Percentiles rank a stretch among this genome's conserved stretches.
Evolutionary conservation across 2,329 filamentous ascomycete species (phyloP).

Genomic region (Dactylellina cionopaga): DNA sequence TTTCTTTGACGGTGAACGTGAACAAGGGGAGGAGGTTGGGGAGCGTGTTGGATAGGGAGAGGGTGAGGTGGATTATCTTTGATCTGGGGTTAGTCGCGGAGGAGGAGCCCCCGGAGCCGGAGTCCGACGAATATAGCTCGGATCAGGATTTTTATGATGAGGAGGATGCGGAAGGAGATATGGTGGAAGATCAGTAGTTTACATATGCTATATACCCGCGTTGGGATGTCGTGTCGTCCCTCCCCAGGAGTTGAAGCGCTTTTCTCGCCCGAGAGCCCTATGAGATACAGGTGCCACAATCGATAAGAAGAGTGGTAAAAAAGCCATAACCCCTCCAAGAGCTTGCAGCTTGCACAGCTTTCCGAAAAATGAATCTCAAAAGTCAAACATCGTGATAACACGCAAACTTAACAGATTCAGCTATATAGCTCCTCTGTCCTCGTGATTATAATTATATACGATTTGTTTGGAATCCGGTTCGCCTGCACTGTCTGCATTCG

Average conservation of each 20-base stretch:
- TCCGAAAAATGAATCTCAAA: not conserved
- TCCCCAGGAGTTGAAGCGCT: no score
- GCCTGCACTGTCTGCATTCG: slow-evolving; percentile 17
- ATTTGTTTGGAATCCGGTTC: not conserved
- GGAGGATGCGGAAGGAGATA: slow-evolving; percentile 11
- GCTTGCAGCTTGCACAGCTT: no score
- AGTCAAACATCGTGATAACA: not conserved
- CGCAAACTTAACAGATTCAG: not conserved
- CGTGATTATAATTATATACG: no score
- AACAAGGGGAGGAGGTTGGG: slow-evolving; percentile 47
- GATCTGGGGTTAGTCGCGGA: slow-evolving; percentile 36
- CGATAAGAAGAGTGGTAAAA: slow-evolving; percentile 35
- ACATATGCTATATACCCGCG: not conserved
- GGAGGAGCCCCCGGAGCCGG: slow-evolving; percentile 22
- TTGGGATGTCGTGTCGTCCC: no score
- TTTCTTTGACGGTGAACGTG: slow-evolving; percentile 43
- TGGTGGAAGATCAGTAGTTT: not conserved
- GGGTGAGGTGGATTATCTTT: slow-evolving; percentile 48
- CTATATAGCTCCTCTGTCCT: not conserved
- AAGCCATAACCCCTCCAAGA: slow-evolving; percentile 43
- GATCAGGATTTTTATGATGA: slow-evolving; percentile 29
- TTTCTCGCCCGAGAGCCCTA: slow-evolving; percentile 47
- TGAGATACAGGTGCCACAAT: slow-evolving; percentile 20
- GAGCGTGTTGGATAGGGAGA: slow-evolving; percentile 44
- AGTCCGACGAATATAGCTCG: slow-evolving; percentile 22